A percentile compares a stretch with the other conserved stretches of the same genome.
Evolutionary conservation across 345 rosid species (phyloP).

Genomic region (Lepidium sativum): DNA sequence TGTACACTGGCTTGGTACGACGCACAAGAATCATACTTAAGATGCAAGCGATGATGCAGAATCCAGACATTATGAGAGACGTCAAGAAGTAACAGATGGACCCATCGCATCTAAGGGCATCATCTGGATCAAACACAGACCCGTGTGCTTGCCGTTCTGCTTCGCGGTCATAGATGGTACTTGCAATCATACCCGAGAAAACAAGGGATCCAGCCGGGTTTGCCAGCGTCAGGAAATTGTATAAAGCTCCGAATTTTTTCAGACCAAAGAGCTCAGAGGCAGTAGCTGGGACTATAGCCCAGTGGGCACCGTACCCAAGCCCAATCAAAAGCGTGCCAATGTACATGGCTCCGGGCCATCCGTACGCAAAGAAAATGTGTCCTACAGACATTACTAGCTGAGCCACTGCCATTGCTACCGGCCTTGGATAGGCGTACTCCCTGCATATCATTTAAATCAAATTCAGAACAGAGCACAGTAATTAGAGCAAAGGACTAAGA

Average conservation of each 20-base stretch:
- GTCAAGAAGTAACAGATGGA: slow-evolving; percentile 87
- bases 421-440: slow-evolving; percentile 88
- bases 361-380: slow-evolving; percentile 78
- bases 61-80: slow-evolving; percentile 86
- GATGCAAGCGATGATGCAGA: slow-evolving; percentile 59
- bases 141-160: slow-evolving; percentile 72
- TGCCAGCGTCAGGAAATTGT: slow-evolving; percentile 93
- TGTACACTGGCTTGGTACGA: slow-evolving; percentile 75
- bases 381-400: slow-evolving; percentile 86
- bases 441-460: slow-evolving; percentile 27
- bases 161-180: slow-evolving; percentile 77
- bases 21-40: slow-evolving; percentile 85
- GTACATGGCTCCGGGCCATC: slow-evolving; percentile 93
- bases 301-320: slow-evolving; percentile 93
- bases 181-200: slow-evolving; percentile 85
- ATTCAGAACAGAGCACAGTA: background rate
- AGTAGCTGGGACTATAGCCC: slow-evolving; percentile 97
- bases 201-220: slow-evolving; percentile 94
- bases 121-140: slow-evolving; percentile 32
- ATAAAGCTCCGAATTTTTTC: slow-evolving; percentile 86
- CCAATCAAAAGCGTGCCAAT: slow-evolving; percentile 86
- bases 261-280: slow-evolving; percentile 96
- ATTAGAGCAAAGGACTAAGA: background rate
- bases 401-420: slow-evolving; percentile 72
- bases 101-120: slow-evolving; percentile 65